Evolutionary conservation across 768 basidiomycete species (phyloP), one percentile per base, ranked within the genome.

Genomic region (Serpula lacrymans): DNA sequence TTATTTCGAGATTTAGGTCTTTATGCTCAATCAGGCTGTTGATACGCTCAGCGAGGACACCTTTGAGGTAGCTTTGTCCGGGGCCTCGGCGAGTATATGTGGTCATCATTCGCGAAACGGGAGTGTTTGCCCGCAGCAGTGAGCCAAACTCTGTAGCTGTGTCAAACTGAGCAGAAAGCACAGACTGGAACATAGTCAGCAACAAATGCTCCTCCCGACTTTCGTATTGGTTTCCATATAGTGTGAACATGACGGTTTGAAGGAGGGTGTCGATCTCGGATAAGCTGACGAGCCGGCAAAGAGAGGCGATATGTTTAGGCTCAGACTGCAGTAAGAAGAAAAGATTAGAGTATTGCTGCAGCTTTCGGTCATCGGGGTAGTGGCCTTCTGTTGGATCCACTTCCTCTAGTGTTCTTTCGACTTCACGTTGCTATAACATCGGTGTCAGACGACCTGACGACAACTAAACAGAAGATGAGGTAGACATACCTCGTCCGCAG

Each of bases 81-180:
- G 96, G 96, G 43, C 96, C 96, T 41, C 96, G 87, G 45, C 96
- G 88, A 39, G 96, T 98, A 67, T 99, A 99, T 14, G 96, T 98
- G 32, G 96, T 99, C 96, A 99, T 99, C 96, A 99, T 99, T 27
- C 96, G 85, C 35, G 93, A 97, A 17, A 99, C 96, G 34, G 96
- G 96, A 36, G 96, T 99, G 65, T 99, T 99, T 45, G 96, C 96
- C 39, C 96, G 89, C 21, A 99, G 80, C 9, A 99, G 76, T 4
- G 95, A 98, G n/a, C 95, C 94, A 52, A 99, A 98, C 63, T 99
- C 96, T 39, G 93, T 95, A 12, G 96, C 93, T 2, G 91, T 97
- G 65, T 99, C 96, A 70, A 99, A 99, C 64, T 99, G 96, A 18
- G 96, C 95, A 33, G 95, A 94, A 5, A 99, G 74, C 9, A 99